Evolutionary conservation across 495 filamentous ascomycete genomes (phyloP), one percentile per base, ranked within the genome.

Genomic region (Cercophora samala): DNA sequence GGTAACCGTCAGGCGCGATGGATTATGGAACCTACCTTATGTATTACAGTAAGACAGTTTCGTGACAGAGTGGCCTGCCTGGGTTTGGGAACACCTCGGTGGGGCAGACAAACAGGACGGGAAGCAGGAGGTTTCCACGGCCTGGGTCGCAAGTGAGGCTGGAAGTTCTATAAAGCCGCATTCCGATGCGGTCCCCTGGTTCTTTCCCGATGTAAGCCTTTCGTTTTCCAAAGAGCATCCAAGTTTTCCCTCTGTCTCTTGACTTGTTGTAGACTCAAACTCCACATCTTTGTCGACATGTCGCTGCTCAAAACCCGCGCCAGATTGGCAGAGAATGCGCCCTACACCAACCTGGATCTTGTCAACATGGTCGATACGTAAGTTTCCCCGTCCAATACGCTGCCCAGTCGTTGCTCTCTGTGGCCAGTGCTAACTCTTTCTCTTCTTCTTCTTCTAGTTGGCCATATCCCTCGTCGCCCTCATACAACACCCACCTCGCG

Each of bases 361-460:
- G n/a, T 56, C 5, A 56, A 56, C 22, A 19, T 56, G n/a, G 53
- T 56, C n/a, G 53, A 56, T 23, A 56, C 53, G 53, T 11, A 56
- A 56, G 53, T 56, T 23, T 4, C 22, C 19, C 53, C 22, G 8
- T 22, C 15, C 15, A 19, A 23, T 9, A 1, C 21, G 8, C 11
- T 22, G 5, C 53, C 11, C 17, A 21, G n/a, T 11, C 53, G 26
- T 56, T 56, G 6, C 3, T 56, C 22, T 23, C 53, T 19, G 6
- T 23, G 17, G 52, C 17, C 13, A 9, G 8, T 21, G 53, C 53
- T 23, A 19, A 21, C 53, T 23, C 17, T 13, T 4, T 17, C 53
- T 56, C 53, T 22, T 8, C n/a, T 22, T 23, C 53, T 18, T 54
- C 6, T 19, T 5, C 53, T 21, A 60, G 58, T 9, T 60, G 58